These are phyloP conservation scores for Meyerozyma carpophila DNA, from an alignment of 1,139 yeast genomes.

Conservation along the genomic window DNA sequence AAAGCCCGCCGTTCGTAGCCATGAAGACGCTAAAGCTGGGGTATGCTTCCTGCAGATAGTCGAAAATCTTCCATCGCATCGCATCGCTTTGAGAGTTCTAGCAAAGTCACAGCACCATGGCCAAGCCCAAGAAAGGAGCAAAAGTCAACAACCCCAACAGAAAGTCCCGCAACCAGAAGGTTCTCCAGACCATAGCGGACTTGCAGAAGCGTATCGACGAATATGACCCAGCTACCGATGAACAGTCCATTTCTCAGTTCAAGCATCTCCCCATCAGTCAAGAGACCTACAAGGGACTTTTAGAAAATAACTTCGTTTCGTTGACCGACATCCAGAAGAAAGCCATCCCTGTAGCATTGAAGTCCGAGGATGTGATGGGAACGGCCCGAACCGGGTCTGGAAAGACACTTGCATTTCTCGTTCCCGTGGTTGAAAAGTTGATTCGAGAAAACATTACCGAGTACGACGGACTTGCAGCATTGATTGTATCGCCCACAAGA, in stretches of 20 bases:
- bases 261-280: slow-evolving; percentile 72
- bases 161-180: slow-evolving; percentile 25
- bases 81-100: not conserved
- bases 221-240: slow-evolving; percentile 38
- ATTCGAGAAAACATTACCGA: slow-evolving; percentile 77
- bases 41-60: slow-evolving; percentile 4
- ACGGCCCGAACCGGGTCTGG: slow-evolving; percentile 98
- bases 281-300: slow-evolving; percentile 65
- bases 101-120: slow-evolving; percentile 13
- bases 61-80: slow-evolving; percentile 5
- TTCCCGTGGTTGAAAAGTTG: slow-evolving; percentile 76
- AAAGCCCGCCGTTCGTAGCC: not conserved
- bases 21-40: not conserved
- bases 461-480: slow-evolving; percentile 87
- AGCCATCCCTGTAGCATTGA: slow-evolving; percentile 71
- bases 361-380: slow-evolving; percentile 80
- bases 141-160: slow-evolving; percentile 16
- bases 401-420: slow-evolving; percentile 84
- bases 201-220: slow-evolving; percentile 46
- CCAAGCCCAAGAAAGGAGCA: slow-evolving; percentile 15
- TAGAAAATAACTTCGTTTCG: slow-evolving; percentile 62
- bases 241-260: slow-evolving; percentile 33
- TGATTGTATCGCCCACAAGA: slow-evolving; percentile 88
- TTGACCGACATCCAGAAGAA: slow-evolving; percentile 84
- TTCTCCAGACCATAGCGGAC: slow-evolving; percentile 38